Evolutionary conservation across 2,329 filamentous ascomycete species (phyloP).

Genomic region (Grosmannia serpens): DNA sequence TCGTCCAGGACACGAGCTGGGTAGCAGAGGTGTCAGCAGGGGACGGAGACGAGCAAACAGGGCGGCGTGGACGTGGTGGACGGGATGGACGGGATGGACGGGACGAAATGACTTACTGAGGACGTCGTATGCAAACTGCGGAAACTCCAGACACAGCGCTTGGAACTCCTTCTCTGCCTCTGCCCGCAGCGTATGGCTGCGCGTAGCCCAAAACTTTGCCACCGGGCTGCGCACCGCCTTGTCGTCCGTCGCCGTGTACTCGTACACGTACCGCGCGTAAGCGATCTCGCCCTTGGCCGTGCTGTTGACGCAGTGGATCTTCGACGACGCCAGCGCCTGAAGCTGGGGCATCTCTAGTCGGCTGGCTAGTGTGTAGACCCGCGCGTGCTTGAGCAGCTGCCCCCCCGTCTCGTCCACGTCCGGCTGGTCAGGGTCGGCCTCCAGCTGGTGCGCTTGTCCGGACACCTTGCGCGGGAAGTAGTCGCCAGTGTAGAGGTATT

Average conservation of each 20-base stretch:
- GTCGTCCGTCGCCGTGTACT: slow-evolving; percentile 59
- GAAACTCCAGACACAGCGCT: slow-evolving; percentile 73
- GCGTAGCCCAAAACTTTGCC: slow-evolving; percentile 80
- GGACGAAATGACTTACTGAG: slow-evolving; percentile 45
- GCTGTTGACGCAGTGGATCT: slow-evolving; percentile 85
- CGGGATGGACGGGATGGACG: neutral
- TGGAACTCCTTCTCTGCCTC: slow-evolving; percentile 83
- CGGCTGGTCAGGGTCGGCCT: slow-evolving; percentile 54
- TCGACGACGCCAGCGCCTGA: slow-evolving; percentile 67
- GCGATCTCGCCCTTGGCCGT: slow-evolving; percentile 83
- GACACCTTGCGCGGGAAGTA: slow-evolving; percentile 66
- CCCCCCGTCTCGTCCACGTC: slow-evolving; percentile 64
- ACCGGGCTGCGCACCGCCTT: slow-evolving; percentile 66
- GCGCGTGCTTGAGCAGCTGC: slow-evolving; percentile 78
- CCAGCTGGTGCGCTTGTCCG: slow-evolving; percentile 50
- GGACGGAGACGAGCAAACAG: too few species aligned
- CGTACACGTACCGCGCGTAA: slow-evolving; percentile 86
- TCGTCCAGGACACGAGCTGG: slow-evolving; percentile 52
- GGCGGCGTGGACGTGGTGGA: too few species aligned
- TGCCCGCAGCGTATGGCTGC: slow-evolving; percentile 68
- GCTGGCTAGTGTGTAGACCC: slow-evolving; percentile 79
- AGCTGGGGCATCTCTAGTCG: slow-evolving; percentile 59
- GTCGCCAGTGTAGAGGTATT: slow-evolving; percentile 75
- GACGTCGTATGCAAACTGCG: slow-evolving; percentile 88
- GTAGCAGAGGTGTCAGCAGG: neutral